These are phyloP conservation scores for Alternaria incomplexa DNA, from an alignment of 2,329 filamentous ascomycete genomes.

Conservation along the genomic window DNA sequence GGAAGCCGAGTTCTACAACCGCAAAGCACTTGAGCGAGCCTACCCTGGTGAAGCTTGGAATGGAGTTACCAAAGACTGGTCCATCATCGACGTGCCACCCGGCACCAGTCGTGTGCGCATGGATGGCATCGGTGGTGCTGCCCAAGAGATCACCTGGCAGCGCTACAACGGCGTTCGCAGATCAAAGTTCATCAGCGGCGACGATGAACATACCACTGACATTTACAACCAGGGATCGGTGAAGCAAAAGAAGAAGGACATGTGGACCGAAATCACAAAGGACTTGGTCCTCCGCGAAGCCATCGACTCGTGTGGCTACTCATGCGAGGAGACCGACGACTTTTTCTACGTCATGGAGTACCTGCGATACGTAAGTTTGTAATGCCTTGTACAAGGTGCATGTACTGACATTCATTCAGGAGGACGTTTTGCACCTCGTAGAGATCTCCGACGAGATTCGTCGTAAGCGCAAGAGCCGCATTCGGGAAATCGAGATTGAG, in stretches of 20 bases:
- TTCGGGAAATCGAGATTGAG: conserved; percentile 68
- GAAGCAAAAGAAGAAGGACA: conserved; percentile 55
- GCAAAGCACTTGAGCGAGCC: conserved; percentile 71
- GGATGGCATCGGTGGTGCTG: conserved; percentile 78
- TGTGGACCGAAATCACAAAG: conserved; percentile 98
- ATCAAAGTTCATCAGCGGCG: conserved; percentile 75
- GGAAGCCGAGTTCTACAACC: conserved; percentile 68
- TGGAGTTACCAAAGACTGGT: conserved; percentile 78
- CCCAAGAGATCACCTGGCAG: conserved; percentile 78
- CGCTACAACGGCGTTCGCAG: conserved; percentile 70
- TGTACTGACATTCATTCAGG: conserved; percentile 58
- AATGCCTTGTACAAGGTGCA: neutral
- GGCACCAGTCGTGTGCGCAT: conserved; percentile 82
- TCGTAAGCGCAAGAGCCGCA: conserved; percentile 64
- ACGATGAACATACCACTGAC: conserved; percentile 57
- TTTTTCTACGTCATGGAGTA: conserved; percentile 96
- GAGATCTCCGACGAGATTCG: conserved; percentile 84
- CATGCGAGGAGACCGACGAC: conserved; percentile 85
- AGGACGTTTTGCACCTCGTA: conserved; percentile 84
- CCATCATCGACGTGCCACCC: conserved; percentile 82
- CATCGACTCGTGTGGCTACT: conserved; percentile 82
- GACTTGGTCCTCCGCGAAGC: conserved; percentile 87
- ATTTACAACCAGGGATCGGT: conserved; percentile 45
- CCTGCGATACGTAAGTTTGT: conserved; percentile 76
- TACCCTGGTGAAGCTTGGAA: conserved; percentile 75